Base-by-base conservation (phyloP, 805 yeast genomes). In the Torulaspora delbrueckii region DNA sequence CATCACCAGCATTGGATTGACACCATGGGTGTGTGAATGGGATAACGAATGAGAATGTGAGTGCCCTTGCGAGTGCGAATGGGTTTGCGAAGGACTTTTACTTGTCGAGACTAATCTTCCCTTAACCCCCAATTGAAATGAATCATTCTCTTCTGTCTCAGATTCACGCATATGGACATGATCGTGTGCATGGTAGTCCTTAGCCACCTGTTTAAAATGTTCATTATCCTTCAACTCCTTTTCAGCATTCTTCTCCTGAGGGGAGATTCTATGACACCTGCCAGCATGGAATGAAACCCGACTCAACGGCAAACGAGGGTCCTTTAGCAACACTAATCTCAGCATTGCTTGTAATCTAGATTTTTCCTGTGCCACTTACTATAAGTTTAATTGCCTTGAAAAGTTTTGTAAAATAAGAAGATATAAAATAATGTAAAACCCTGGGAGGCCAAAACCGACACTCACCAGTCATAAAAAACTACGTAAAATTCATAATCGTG, bases 91-190 rank as follows among this genome's bases (percentile, higher is more conserved):
- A 14, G 37, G 37, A n/a, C 13, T 22, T 12, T 34, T 34, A 13
- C 14, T 22, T 12, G 37, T 6, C 19, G 34, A 13, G 12, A 13
- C 12, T 10, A 14, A 8, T 43, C 43, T 3, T 37, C 42, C 34
- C 54, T 46, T 55, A 33, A 64, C 55, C 19, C 73, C 74, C 47
- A 70, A 60, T 5, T 60, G 57, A 50, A 65, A 60, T 5, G 65
- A 56, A 46, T 73, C 77, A 51, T 71, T 73, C 22, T 56, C 46
- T 46, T 71, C 75, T 0, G 72, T 65, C 51, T 73, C 77, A 2
- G 75, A 71, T 46, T 67, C 67, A 33, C 66, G 63, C 41, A 72
- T 45, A 53, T 71, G 75, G 19, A 69, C 58, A 52, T 72, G 76
- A 28, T 68, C 70, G 51, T 69, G 68, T 3, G 39, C 22, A 14